Evolutionary conservation across 2,329 filamentous ascomycete species (phyloP).

Genomic region (Xylaria sp.): DNA sequence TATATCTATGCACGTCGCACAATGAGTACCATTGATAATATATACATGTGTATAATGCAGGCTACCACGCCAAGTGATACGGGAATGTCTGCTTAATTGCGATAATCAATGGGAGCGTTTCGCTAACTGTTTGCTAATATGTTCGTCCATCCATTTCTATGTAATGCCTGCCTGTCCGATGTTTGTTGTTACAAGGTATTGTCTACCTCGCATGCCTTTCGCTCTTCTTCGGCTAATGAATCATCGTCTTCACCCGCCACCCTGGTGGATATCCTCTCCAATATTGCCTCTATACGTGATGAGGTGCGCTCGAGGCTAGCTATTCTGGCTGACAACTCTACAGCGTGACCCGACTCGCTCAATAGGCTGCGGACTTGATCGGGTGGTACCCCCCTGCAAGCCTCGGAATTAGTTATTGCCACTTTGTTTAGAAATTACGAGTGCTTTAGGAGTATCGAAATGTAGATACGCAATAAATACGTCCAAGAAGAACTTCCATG

Average conservation of each 20-base stretch:
- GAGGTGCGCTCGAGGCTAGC: constrained; percentile 57
- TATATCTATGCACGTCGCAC: not conserved
- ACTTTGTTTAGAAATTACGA: not conserved
- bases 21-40: not conserved
- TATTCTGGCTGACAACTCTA: constrained; percentile 52
- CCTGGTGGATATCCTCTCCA: constrained; percentile 46
- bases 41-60: not conserved
- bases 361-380: constrained; percentile 58
- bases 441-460: not conserved
- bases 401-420: not conserved
- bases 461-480: no score
- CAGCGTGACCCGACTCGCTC: constrained; percentile 52
- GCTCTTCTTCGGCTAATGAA: constrained; percentile 32
- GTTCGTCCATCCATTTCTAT: no score
- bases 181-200: constrained; percentile 35
- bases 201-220: constrained; percentile 36
- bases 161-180: not conserved
- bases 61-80: not conserved
- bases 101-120: not conserved
- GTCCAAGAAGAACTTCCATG: no score
- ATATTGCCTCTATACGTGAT: constrained; percentile 54
- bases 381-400: constrained; percentile 50
- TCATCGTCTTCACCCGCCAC: constrained; percentile 29
- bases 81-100: constrained; percentile 3
- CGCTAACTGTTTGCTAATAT: not conserved